Percentiles rank a stretch among this genome's conserved stretches.
phyloP scores from a whole-genome alignment of 2,329 filamentous ascomycete genomes.

The Fusarium sp. region DNA sequence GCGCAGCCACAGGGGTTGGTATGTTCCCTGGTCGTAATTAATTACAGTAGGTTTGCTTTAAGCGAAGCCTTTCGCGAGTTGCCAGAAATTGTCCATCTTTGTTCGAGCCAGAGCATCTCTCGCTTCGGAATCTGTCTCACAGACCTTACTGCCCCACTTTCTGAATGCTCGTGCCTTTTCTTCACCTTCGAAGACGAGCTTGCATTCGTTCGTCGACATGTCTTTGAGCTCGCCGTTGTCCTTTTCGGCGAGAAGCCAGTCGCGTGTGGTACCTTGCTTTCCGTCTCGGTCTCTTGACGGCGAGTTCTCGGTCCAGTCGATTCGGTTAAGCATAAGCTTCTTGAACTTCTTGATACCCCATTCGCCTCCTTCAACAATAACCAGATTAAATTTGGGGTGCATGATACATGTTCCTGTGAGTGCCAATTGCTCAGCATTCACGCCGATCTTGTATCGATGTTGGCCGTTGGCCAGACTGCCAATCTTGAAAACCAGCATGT shows the following conservation, averaged over 20 bases:
- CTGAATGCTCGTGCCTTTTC: conserved; percentile 83
- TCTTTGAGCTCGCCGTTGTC: conserved; percentile 84
- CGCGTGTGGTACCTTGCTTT: conserved; percentile 71
- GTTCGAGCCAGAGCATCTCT: conserved; percentile 81
- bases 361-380: conserved; percentile 91
- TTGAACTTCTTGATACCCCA: conserved; percentile 87
- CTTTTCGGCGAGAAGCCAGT: conserved; percentile 85
- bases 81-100: conserved; percentile 98
- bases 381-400: conserved; percentile 87
- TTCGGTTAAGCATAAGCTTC: conserved; percentile 92
- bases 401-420: conserved; percentile 93
- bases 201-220: conserved; percentile 83
- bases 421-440: conserved; percentile 89
- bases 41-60: conserved; percentile 16
- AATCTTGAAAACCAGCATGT: conserved; percentile 89
- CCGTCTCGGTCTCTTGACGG: conserved; percentile 72
- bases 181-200: conserved; percentile 91
- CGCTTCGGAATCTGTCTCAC: conserved; percentile 91
- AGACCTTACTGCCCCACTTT: conserved; percentile 90
- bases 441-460: conserved; percentile 91
- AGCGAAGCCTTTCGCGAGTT: conserved; percentile 76
- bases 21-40: not conserved
- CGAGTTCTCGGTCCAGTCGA: conserved; percentile 93
- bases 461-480: conserved; percentile 90
- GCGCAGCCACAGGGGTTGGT: conserved; percentile 2